A percentile compares a stretch with the other conserved stretches of the same genome.
Conservation (phyloP, 2,329 filamentous ascomycete genomes). For the Penicillium sp. region DNA sequence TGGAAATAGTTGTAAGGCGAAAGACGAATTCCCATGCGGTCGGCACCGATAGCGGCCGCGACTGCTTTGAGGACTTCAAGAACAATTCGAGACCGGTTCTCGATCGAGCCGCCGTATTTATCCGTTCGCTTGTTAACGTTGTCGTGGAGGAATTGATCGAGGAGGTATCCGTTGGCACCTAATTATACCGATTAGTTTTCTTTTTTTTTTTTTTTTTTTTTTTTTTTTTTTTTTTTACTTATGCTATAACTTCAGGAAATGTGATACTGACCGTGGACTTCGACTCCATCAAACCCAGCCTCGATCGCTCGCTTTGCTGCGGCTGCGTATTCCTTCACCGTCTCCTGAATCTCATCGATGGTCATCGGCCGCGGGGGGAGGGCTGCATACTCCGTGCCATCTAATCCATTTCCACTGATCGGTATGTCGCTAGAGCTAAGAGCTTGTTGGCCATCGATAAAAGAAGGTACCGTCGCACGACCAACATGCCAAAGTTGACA, state of each 20-base stretch:
- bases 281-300: conserved; percentile 57
- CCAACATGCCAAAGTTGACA: conserved; percentile 45
- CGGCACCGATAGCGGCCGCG: conserved; percentile 47
- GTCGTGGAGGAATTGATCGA: conserved; percentile 68
- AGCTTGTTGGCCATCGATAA: conserved; percentile 38
- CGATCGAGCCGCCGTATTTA: conserved; percentile 51
- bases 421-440: conserved; percentile 36
- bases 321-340: conserved; percentile 43
- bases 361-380: conserved; percentile 40
- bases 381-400: conserved; percentile 37
- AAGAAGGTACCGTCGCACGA: conserved; percentile 43
- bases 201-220: no score
- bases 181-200: conserved; percentile 29
- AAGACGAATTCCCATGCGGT: conserved; percentile 61
- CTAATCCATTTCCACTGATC: conserved; percentile 45
- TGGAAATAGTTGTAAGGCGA: conserved; percentile 66
- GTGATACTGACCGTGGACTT: conserved; percentile 44
- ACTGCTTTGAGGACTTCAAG: conserved; percentile 60
- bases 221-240: no score
- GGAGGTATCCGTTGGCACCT: conserved; percentile 68
- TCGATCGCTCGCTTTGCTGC: conserved; percentile 50
- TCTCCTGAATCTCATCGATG: conserved; percentile 44
- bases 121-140: conserved; percentile 59
- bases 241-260: background rate
- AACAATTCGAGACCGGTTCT: conserved; percentile 56